Base-by-base conservation (phyloP, 108 stramenopile species). In the Aurantiochytrium sp. region DNA sequence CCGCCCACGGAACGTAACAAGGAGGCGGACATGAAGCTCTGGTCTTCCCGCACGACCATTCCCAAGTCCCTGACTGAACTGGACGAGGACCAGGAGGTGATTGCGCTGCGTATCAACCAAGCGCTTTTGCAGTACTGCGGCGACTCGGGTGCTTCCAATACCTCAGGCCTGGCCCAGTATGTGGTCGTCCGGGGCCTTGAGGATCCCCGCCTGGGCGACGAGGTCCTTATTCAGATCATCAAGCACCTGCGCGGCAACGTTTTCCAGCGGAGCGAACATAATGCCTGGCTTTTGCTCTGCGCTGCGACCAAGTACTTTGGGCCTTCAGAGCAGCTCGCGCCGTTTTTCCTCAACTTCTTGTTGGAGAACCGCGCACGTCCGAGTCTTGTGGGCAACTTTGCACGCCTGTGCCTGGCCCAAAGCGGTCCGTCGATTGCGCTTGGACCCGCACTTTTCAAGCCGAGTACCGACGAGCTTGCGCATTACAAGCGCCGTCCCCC, bases 281-380 rank as follows among this genome's bases (percentile, higher is more conserved):
- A 92, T 59, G 93, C 92, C 25, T 95, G 94, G 94, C 94, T 94
- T 87, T 59, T 95, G 42, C 94, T 95, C 92, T 95, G 94, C 91
- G 94, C 94, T 92, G 91, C 91, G 88, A 93, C 93, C 58, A 71
- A 91, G 88, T 94, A 93, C 14, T 95, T 95, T 93, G 92, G 93
- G 45, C 94, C 94, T n/a, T 69, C 89, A 43, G 72, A 72, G 29
- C 93, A 94, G 47, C 93, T 95, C 57, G 92, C 94, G 87, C 92
- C 92, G 90, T 95, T 88, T 90, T 51, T 95, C 28, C 73, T 95
- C 58, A 93, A 94, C 91, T 95, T 94, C 60, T 69, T 95, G 88
- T 83, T 95, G 45, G 89, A 91, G 88, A 91, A 94, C 93, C 51
- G 87, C 60, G 87, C 92, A 60, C 35, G 72, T 3, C 47, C 23